A percentile compares a stretch with the other conserved stretches of the same genome.
Evolutionary conservation across 495 filamentous ascomycete species (phyloP).

Genomic region (Margaritispora aquatica): DNA sequence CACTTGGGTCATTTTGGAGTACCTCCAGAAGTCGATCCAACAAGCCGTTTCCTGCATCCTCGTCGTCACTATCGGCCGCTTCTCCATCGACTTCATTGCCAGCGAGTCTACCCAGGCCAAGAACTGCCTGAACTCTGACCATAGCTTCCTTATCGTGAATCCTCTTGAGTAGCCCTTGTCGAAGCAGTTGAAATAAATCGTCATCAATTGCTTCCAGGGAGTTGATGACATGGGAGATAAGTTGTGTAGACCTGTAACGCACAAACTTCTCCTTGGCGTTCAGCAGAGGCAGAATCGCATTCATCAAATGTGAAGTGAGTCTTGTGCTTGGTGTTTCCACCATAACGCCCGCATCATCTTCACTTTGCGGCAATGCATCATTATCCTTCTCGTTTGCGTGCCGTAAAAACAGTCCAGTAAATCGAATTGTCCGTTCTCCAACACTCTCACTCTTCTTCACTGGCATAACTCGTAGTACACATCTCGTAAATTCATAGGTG

Average conservation of each 20-base stretch:
- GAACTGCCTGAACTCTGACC: conserved; percentile 88
- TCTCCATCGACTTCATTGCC: conserved; percentile 74
- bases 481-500: conserved; percentile 75
- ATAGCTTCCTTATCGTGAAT: conserved; percentile 89
- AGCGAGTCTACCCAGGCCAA: conserved; percentile 77
- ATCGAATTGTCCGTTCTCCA: conserved; percentile 78
- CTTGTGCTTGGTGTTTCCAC: conserved; percentile 77
- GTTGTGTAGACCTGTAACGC: conserved; percentile 82
- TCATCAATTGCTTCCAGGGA: conserved; percentile 86
- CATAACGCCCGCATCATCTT: conserved; percentile 53
- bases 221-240: conserved; percentile 81
- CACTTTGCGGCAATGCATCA: conserved; percentile 40
- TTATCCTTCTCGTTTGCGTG: conserved; percentile 79
- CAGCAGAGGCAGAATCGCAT: conserved; percentile 61
- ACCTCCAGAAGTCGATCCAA: conserved; percentile 82
- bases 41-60: conserved; percentile 50
- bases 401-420: conserved; percentile 77
- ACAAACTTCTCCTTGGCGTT: conserved; percentile 85
- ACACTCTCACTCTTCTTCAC: conserved; percentile 91
- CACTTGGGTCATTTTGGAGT: conserved; percentile 89
- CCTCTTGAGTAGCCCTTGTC: conserved; percentile 69
- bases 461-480: conserved; percentile 70
- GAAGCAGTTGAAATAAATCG: conserved; percentile 75
- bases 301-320: conserved; percentile 64
- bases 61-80: conserved; percentile 58